Base-by-base conservation (phyloP, 2,329 filamentous ascomycete species). In the Nemania abortiva region DNA sequence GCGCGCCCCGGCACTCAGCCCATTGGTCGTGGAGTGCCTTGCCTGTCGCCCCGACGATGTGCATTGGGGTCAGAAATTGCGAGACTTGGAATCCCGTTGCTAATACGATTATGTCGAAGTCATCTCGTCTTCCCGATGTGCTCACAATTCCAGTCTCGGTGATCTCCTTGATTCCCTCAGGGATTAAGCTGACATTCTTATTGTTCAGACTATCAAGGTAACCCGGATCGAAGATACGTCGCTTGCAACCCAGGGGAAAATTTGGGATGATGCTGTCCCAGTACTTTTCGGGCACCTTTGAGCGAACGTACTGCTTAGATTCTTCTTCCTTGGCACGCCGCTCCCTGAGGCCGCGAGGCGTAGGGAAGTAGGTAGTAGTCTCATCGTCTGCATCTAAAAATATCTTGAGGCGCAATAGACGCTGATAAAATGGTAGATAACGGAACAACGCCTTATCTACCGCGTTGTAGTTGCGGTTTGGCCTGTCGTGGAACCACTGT, bases 231-330 rank as follows among this genome's bases (percentile, higher is more conserved):
- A 76, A 78, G 39, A 81, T 78, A 1, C 79, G 76, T 1, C 80
- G 71, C 65, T 81, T 81, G 58, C 80, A 82, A 0, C 79, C 80
- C 2, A 81, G 63, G 1, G 79, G 77, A 0, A 77, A 79, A 6
- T 76, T 71, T 0, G 80, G 80, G 0, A 81, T 68, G 0, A 82
- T 65, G 52, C 75, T 73, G 7, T 77, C 73, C 18, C 73, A 72
- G 37, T 81, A 80, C 50, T 75, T 75, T 0, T 68, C 64, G 0
- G 78, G 79, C 0, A 76, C 74, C 1, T 71, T 68, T 6, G 39
- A 72, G 1, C 61, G 60, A 3, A 81, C 79, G 50, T 81, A 81
- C 7, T 66, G 49, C 52, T 60, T 63, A 2, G 69, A 42, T 13
- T 70, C 63, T 27, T 70, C 39, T 42, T n/a, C 69, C 58, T 69